Percentiles rank a stretch among this genome's conserved stretches.
Evolutionary conservation across 75 land plant genomes (phyloP).

Genomic region (Pinus tabuliformis): DNA sequence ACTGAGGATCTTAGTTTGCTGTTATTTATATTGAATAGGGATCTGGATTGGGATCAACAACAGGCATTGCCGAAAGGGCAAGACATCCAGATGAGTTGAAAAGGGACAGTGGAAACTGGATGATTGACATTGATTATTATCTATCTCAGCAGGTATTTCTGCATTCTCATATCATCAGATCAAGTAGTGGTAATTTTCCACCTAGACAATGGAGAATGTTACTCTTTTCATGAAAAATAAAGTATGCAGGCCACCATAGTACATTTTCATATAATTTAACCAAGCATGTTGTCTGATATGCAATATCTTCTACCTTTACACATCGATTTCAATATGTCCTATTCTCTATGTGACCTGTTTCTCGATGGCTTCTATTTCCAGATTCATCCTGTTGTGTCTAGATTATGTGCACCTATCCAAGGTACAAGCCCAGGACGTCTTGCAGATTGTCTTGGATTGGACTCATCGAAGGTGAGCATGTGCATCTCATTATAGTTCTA

Average conservation of each 20-base stretch:
- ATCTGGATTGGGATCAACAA: constrained; percentile 25
- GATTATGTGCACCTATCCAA: constrained; percentile 95
- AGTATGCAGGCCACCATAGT: no score
- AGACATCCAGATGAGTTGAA: constrained; percentile 98
- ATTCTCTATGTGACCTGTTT: not conserved
- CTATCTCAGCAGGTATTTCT: constrained; percentile 84
- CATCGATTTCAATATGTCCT: no score
- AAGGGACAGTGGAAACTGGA: constrained; percentile 71
- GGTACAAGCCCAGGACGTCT: constrained; percentile 94
- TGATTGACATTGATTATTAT: constrained; percentile 96
- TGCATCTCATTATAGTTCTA: not conserved
- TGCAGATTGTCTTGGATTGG: constrained; percentile 98
- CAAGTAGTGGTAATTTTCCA: not conserved
- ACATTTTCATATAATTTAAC: no score
- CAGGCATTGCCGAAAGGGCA: constrained; percentile 90
- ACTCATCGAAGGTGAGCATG: constrained; percentile 70
- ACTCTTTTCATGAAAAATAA: no score
- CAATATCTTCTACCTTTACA: no score
- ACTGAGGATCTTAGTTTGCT: not conserved
- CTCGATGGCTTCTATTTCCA: constrained; percentile 19
- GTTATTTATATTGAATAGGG: constrained; percentile 35
- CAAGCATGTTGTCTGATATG: no score
- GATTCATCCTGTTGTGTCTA: constrained; percentile 98
- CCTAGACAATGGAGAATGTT: not conserved
- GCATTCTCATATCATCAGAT: no score